Conservation (phyloP, 345 rosid species). For the Lepidium aucheri region DNA sequence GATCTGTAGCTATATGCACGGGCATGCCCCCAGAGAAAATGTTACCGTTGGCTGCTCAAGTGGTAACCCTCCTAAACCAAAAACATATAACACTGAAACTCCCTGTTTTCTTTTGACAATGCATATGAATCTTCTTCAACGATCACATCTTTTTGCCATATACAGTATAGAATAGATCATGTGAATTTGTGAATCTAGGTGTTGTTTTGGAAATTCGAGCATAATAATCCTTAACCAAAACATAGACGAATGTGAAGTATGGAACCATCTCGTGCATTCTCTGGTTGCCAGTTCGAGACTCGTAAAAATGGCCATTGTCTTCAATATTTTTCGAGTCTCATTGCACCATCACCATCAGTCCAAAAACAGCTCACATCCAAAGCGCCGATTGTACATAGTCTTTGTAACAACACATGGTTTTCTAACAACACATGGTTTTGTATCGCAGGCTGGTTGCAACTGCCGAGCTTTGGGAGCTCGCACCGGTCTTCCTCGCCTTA, state of each 20-base stretch:
- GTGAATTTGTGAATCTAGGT: background rate
- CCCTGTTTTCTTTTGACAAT: background rate
- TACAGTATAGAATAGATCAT: background rate
- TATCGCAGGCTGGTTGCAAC: slow-evolving; percentile 60
- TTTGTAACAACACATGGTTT: background rate
- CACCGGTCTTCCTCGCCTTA: slow-evolving; percentile 50
- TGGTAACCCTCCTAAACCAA: slow-evolving; percentile 42
- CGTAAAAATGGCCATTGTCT: background rate
- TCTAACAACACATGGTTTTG: background rate
- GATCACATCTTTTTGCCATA: background rate
- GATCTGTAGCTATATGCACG: slow-evolving; percentile 47
- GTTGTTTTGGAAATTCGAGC: background rate
- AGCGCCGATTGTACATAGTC: background rate
- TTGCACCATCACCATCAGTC: background rate
- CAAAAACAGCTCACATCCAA: background rate
- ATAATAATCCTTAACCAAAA: background rate
- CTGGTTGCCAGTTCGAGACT: background rate
- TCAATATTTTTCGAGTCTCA: background rate
- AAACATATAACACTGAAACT: background rate
- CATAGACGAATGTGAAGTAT: background rate
- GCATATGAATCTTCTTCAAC: background rate
- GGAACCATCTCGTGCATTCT: background rate
- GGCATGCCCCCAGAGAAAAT: slow-evolving; percentile 65
- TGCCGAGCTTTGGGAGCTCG: slow-evolving; percentile 88
- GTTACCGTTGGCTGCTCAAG: slow-evolving; percentile 79